Evolutionary conservation across 805 yeast genomes (phyloP).

Genomic region (Zygoascus ofunaensis): DNA sequence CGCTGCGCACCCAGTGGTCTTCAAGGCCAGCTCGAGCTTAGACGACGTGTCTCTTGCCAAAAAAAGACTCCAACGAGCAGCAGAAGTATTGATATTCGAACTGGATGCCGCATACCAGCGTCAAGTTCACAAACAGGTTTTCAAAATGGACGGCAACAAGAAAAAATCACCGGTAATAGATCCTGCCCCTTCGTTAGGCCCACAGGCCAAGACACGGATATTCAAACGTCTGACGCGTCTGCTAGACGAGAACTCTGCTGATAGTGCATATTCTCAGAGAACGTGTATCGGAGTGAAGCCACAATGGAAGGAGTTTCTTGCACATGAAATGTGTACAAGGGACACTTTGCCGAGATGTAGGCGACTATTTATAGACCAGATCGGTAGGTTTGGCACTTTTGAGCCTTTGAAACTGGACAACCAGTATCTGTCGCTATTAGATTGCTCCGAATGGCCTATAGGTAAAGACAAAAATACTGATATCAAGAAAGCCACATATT

Average conservation of each 20-base stretch:
- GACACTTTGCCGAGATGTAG: conserved; percentile 11
- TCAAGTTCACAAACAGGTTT: conserved; percentile 17
- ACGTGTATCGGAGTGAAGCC: neutral
- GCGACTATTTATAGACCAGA: conserved; percentile 7
- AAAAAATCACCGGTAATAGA: conserved; percentile 7
- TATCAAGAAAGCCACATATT: neutral
- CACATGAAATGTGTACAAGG: conserved; percentile 8
- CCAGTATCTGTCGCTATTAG: neutral
- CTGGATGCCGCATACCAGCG: conserved; percentile 18
- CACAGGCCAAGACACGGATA: conserved; percentile 6
- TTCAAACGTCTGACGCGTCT: conserved; percentile 8
- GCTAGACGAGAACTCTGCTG: conserved; percentile 2
- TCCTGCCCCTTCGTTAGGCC: conserved; percentile 9
- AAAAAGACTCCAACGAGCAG: conserved; percentile 8
- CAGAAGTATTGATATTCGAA: conserved; percentile 18
- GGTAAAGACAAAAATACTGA: neutral
- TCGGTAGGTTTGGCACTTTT: neutral
- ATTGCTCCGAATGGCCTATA: neutral
- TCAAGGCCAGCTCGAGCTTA: no score
- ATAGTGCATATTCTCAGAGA: neutral
- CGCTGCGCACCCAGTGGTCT: neutral
- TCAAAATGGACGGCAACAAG: neutral
- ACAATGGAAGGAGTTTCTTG: conserved; percentile 11
- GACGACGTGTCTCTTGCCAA: neutral
- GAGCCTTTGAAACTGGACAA: neutral